Base-by-base conservation (phyloP, 768 basidiomycete species). In the Gymnopilus dilepis region DNA sequence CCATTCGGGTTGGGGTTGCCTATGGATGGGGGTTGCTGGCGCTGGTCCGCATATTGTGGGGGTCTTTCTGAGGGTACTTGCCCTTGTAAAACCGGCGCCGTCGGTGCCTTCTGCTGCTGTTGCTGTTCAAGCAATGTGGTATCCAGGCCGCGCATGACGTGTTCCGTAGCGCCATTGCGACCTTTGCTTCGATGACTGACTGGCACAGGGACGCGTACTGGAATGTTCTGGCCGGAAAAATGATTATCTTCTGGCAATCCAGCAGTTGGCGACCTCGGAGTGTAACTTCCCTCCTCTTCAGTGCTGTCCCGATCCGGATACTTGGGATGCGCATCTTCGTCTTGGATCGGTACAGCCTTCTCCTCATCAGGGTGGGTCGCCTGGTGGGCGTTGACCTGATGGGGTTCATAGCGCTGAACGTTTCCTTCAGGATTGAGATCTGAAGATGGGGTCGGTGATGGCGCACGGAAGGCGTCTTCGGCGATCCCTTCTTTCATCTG, bases 211-310 rank as follows among this genome's bases (percentile, higher is more conserved):
- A 63, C 68, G 56, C 62, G 63, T 13, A 63, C 59, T 33, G 66
- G 66, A 62, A 62, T 65, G 56, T 60, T 71, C 53, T 69, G 58
- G 21, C 62, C 68, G 24, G 68, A 63, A 58, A 77, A 74, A 51
- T 72, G 63, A 59, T 58, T 60, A 34, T 63, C 68, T 21, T 86
- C 85, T 2, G 89, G 88, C 17, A 90, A 77, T n/a, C 76, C 79
- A 12, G 80, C 80, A 31, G 84, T 83, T 1, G 89, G 88, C 2
- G 90, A 91, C 22, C 88, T 83, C 5, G 90, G 90, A 0, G 90
- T 92, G 64, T 82, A 88, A 6, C 80, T 78, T 22, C 80, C 84
- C 17, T 82, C 84, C 40, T 87, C 84, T 33, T 84, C 80, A 17
- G 78, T 75, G 58, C 70, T 79, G 31, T 80, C 78, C 22, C 76